These are phyloP conservation scores for Podosphaera fusca DNA, from an alignment of 2,329 filamentous ascomycete genomes.

Conservation along the genomic window DNA sequence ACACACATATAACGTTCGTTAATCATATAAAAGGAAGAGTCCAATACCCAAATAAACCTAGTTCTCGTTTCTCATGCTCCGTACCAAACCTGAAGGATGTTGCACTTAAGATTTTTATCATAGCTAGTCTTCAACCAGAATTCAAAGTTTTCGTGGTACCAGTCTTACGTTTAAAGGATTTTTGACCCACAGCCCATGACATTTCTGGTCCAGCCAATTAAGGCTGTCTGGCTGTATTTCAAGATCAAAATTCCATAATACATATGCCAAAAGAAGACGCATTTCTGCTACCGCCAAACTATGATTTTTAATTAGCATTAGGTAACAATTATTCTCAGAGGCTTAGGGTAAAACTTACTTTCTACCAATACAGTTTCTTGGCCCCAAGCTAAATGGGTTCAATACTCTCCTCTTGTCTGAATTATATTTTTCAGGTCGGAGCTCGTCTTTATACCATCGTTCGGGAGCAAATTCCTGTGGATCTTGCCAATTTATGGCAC, in stretches of 20 bases:
- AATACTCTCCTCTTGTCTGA: conserved; percentile 5
- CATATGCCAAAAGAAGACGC: conserved; percentile 6
- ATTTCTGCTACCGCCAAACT: conserved; percentile 6
- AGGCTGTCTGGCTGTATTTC: conserved; percentile 1
- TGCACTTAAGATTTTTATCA: too few relatives aligned
- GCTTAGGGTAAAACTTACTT: conserved; percentile 2
- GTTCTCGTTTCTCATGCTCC: too few relatives aligned
- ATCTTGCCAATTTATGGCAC: conserved; percentile 5
- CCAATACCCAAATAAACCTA: too few relatives aligned
- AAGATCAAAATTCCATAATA: conserved; percentile 11
- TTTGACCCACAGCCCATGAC: conserved; percentile 4
- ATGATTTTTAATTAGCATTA: neutral
- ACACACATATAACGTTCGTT: too few relatives aligned
- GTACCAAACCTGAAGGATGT: too few relatives aligned
- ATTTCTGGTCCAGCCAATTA: conserved; percentile 2
- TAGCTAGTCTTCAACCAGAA: neutral
- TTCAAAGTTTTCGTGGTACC: neutral
- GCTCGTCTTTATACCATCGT: conserved; percentile 15
- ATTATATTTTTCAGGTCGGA: conserved; percentile 1
- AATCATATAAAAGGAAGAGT: too few relatives aligned
- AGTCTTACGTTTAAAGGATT: conserved; percentile 1
- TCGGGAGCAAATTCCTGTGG: conserved; percentile 6
- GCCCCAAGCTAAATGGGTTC: conserved; percentile 5
- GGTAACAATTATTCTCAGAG: neutral
- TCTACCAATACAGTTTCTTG: conserved; percentile 8